Evolutionary conservation across 768 basidiomycete genomes (phyloP).

Genomic region (Trametes gibbosa): DNA sequence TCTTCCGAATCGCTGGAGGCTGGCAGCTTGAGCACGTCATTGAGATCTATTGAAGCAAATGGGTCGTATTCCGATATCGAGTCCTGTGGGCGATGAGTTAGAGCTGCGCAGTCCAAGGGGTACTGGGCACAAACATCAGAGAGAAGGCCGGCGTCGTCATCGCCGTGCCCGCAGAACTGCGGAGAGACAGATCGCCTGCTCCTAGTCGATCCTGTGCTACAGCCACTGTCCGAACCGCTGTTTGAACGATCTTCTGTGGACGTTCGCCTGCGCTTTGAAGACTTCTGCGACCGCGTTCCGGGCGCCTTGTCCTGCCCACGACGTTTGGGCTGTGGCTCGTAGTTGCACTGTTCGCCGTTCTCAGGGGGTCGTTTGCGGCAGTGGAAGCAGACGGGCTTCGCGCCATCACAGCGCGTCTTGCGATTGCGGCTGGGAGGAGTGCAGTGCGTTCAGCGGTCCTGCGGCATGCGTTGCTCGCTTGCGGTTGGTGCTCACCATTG

Average conservation of each 20-base stretch:
- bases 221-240: not conserved
- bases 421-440: not conserved
- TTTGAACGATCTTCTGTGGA: not conserved
- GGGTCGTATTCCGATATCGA: slow-evolving; percentile 8
- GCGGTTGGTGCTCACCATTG: slow-evolving; percentile 52
- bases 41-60: not conserved
- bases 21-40: not conserved
- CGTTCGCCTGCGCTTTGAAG: not conserved
- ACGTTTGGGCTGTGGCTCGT: slow-evolving; percentile 10
- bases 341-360: slow-evolving; percentile 2
- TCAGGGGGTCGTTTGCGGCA: slow-evolving; percentile 14
- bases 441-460: no score
- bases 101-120: slow-evolving; percentile 48
- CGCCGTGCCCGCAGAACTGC: not conserved
- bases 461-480: no score
- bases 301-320: slow-evolving; percentile 12
- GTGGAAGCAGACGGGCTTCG: slow-evolving; percentile 12
- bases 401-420: slow-evolving; percentile 15
- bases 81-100: not conserved
- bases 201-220: slow-evolving; percentile 67
- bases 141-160: slow-evolving; percentile 57
- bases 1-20: not conserved
- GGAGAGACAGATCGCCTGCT: slow-evolving; percentile 53
- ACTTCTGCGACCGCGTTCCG: not conserved
- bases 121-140: slow-evolving; percentile 17